Base-by-base conservation (phyloP, 306 rosid genomes). In the Cucurbita argyrosperma region DNA sequence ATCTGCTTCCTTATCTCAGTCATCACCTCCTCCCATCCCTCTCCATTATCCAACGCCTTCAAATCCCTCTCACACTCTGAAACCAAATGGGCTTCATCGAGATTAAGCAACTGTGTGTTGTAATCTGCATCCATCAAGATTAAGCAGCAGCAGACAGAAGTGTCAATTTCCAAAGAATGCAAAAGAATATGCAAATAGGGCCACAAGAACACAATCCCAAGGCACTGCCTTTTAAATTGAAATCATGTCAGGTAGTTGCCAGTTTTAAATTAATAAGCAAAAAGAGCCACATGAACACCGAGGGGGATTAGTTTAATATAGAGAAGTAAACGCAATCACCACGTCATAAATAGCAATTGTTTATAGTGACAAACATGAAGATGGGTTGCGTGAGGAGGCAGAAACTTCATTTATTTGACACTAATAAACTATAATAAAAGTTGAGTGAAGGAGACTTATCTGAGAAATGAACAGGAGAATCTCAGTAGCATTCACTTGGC, bases 1-100 rank as follows among this genome's bases (percentile, higher is more conserved):
- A 78, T 19, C 57, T 78, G 81, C 56, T 62, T 60, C 77, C 51
- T 78, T 43, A 78, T 8, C 77, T 78, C 81, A 8, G 19, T 15
- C 4, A 72, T 26, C 10, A 61, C 57, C 38, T 77, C 76, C 38
- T 67, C 58, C 35, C 35, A 30, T 30, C 35, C 35, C 35, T 30
- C 35, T 30, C 35, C 35, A 30, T 30, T 30, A 52, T 52, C 7
- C 21, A 52, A 52, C 16, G 10, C 16, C 21, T 52, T 52, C 47
- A 6, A 23, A 54, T 54, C 59, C 21, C 5, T 56, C 37, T 23
- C 49, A 45, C 11, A 45, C 49, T 45, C 49, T 10, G 49, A 45
- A 45, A 8, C 49, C 49, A 9, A 19, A 18, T 56, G 30, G 12
- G 5, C 10, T 9, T 45, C 49, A 45, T 45, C 49, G 8, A 8